Base-by-base conservation (phyloP, 805 yeast species). In the Phaffomyces opuntiae region DNA sequence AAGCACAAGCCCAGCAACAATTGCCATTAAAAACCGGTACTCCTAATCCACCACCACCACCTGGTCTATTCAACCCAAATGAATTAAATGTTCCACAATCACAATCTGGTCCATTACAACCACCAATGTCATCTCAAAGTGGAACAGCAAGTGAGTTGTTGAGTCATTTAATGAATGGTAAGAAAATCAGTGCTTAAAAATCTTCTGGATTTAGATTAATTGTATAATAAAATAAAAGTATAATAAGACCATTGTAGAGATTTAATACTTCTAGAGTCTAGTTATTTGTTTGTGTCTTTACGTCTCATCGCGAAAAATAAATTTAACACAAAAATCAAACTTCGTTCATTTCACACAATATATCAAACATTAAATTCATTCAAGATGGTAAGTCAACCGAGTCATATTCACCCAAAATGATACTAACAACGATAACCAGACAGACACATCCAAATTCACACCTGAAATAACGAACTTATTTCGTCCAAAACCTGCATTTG, bases 121-220 rank as follows among this genome's bases (percentile, higher is more conserved):
- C 37, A 36, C 41, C 39, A 19, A n/a, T 19, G 29, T 9, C 27
- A 9, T 21, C 42, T 14, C 43, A 40, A 40, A 54, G 54, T 7
- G 77, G 80, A 26, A 79, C 85, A 41, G 83, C 90, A 49, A 81
- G 88, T 36, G 96, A 88, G 60, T 73, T 89, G 57, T 73, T 89
- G 55, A 87, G 80, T 47, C 96, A 88, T 63, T 70, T 89, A 60
- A 82, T 89, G 81, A 82, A 83, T 55, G 95, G 95, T 27, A 86
- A 83, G 60, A 77, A 69, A 54, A 61, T 66, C 39, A 57, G 65
- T 42, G 67, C 70, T 19, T 56, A 39, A 43, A 17, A 34, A 8
- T 21, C 5, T 1, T 21, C 14, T 29, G 31, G 9, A 11, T 27
- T 9, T 27, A 27, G 29, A 27, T 9, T 27, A 27, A 5, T 29